Percentiles rank a stretch among this genome's conserved stretches.
phyloP scores from a whole-genome alignment of 2,329 filamentous ascomycete genomes.

The Kalmusia sp. region DNA sequence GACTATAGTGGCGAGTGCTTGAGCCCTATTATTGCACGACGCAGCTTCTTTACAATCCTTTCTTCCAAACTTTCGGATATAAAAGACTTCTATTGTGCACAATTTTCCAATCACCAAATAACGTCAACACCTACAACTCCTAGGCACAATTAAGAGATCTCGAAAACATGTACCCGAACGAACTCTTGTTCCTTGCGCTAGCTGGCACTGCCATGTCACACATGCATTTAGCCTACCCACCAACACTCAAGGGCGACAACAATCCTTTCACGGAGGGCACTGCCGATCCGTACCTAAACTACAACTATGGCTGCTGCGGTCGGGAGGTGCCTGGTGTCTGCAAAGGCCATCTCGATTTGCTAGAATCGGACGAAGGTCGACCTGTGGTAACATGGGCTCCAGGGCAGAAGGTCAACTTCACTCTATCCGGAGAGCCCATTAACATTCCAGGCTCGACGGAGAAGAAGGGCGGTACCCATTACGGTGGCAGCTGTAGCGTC shows the following conservation, averaged over 20 bases:
- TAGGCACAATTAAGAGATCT: not conserved
- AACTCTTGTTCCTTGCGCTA: conserved; percentile 36
- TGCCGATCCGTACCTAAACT: conserved; percentile 49
- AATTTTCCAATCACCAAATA: not conserved
- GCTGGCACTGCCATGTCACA: conserved; percentile 42
- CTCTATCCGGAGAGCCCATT: conserved; percentile 31
- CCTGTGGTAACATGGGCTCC: conserved; percentile 53
- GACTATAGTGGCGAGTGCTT: conserved; percentile 2
- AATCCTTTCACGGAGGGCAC: conserved; percentile 50
- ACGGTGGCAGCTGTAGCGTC: conserved; percentile 56
- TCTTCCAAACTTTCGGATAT: conserved; percentile 1
- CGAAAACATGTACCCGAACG: conserved; percentile 35
- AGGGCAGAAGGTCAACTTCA: conserved; percentile 52
- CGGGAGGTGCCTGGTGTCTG: conserved; percentile 46
- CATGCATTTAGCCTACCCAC: conserved; percentile 53
- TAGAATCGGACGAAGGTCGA: conserved; percentile 52
- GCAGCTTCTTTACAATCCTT: not conserved
- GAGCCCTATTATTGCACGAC: not conserved
- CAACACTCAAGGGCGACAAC: conserved; percentile 53
- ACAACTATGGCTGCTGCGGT: conserved; percentile 56
- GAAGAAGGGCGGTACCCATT: conserved; percentile 50
- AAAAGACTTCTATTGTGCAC: conserved; percentile 7
- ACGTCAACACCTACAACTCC: not conserved
- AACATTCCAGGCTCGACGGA: conserved; percentile 22
- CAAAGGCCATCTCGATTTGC: conserved; percentile 53